phyloP scores from a whole-genome alignment of 352 stramenopile genomes.

The Thalassiosira allenii region DNA sequence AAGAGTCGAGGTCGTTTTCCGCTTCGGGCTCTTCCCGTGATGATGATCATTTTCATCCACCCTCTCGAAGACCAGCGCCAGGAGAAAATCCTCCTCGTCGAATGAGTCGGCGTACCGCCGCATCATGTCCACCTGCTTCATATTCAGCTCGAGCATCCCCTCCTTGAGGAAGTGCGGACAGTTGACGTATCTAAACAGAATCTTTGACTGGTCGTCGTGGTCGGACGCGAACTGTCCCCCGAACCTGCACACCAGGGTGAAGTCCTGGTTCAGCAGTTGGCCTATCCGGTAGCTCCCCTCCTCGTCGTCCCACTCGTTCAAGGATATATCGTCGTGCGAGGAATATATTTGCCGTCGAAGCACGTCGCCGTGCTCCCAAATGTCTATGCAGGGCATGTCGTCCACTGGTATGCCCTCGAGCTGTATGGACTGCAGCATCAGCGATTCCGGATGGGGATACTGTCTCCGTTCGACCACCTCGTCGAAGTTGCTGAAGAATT shows the following conservation, averaged over 20 bases:
- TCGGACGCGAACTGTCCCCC: conserved; percentile 77
- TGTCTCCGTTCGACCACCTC: conserved; percentile 57
- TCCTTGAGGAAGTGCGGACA: conserved; percentile 76
- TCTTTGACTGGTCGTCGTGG: conserved; percentile 73
- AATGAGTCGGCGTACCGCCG: conserved; percentile 75
- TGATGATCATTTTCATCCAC: conserved; percentile 10
- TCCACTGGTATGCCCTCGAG: conserved; percentile 86
- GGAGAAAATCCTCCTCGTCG: conserved; percentile 82
- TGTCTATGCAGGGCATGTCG: conserved; percentile 86
- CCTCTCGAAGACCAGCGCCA: conserved; percentile 78
- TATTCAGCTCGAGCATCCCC: conserved; percentile 69
- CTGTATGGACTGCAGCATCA: conserved; percentile 75
- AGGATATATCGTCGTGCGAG: conserved; percentile 37
- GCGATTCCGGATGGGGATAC: conserved; percentile 63
- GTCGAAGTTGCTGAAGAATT: conserved; percentile 86
- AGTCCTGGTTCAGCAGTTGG: conserved; percentile 80
- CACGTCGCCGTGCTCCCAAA: conserved; percentile 78
- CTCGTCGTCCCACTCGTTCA: conserved; percentile 80
- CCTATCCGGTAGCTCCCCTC: conserved; percentile 83
- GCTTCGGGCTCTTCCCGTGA: not conserved
- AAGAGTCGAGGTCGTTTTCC: conserved; percentile 1
- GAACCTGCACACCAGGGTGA: conserved; percentile 86
- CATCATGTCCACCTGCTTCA: conserved; percentile 84
- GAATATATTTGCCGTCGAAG: conserved; percentile 59
- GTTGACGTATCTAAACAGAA: conserved; percentile 85